These are phyloP conservation scores for Solanum paucissectum DNA, from an alignment of 257 asterid genomes.

Conservation along the genomic window DNA sequence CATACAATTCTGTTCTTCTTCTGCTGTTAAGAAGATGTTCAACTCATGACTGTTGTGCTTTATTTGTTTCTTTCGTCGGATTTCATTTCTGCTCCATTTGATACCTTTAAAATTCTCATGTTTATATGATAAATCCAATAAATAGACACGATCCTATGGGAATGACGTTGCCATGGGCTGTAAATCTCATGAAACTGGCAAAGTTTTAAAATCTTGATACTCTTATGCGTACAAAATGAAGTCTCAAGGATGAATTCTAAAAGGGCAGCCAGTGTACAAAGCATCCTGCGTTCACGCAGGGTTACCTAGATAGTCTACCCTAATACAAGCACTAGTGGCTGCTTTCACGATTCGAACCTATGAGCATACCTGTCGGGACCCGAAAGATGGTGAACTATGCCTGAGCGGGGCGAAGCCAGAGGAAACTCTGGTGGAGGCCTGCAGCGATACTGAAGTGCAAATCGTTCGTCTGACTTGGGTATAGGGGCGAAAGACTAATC, in stretches of 20 bases:
- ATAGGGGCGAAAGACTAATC: slow-evolving; percentile 24
- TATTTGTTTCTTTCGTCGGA: neutral
- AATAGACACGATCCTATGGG: neutral
- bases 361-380: neutral
- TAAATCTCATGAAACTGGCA: neutral
- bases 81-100: neutral
- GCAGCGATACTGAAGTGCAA: slow-evolving; percentile 48
- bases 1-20: neutral
- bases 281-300: neutral
- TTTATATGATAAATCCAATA: neutral
- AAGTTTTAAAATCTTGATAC: neutral
- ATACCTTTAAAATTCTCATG: neutral
- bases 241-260: neutral
- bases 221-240: neutral
- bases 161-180: neutral
- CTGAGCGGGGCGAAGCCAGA: slow-evolving; percentile 31
- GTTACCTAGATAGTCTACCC: neutral
- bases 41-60: neutral
- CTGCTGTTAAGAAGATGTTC: neutral
- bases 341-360: neutral
- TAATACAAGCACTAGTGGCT: too few relatives aligned
- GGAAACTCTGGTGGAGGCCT: slow-evolving; percentile 55
- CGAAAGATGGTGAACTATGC: slow-evolving; percentile 47
- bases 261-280: neutral
- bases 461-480: slow-evolving; percentile 51